Percentiles rank a stretch among this genome's conserved stretches.
Evolutionary conservation across 345 rosid species (phyloP).

Genomic region (Arabidopsis arenosa): DNA sequence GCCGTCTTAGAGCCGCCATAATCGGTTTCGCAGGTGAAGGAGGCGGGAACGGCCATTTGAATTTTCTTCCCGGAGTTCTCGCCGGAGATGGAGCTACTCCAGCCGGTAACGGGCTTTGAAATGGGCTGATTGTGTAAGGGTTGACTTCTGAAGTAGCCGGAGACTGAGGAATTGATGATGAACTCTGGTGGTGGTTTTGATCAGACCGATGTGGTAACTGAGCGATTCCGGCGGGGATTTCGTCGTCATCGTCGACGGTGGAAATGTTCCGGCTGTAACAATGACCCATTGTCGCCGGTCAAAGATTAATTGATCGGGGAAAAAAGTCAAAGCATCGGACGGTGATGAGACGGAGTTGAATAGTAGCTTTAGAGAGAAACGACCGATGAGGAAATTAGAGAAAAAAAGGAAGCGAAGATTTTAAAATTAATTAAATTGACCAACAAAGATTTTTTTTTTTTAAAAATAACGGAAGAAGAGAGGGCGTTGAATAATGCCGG

Average conservation of each 20-base stretch:
- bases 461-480: conserved; percentile 14
- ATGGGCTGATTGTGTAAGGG: conserved; percentile 68
- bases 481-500: conserved; percentile 36
- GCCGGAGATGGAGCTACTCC: conserved; percentile 90
- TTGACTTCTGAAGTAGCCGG: conserved; percentile 48
- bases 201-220: conserved; percentile 28
- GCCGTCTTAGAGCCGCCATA: conserved; percentile 67
- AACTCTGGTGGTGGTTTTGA: conserved; percentile 11
- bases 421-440: conserved; percentile 10
- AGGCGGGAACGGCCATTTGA: conserved; percentile 93
- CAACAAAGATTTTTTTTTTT: neutral
- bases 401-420: neutral
- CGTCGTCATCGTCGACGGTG: conserved; percentile 46
- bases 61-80: conserved; percentile 84
- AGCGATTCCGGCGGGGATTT: conserved; percentile 35
- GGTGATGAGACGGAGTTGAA: conserved; percentile 35
- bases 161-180: conserved; percentile 44
- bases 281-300: conserved; percentile 65
- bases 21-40: conserved; percentile 99
- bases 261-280: conserved; percentile 72
- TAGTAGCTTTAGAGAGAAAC: conserved; percentile 23
- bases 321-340: conserved; percentile 50
- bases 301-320: conserved; percentile 28
- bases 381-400: conserved; percentile 1
- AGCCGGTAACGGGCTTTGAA: conserved; percentile 76